phyloP scores from a whole-genome alignment of 306 rosid genomes.

The Vachellia collinsii region DNA sequence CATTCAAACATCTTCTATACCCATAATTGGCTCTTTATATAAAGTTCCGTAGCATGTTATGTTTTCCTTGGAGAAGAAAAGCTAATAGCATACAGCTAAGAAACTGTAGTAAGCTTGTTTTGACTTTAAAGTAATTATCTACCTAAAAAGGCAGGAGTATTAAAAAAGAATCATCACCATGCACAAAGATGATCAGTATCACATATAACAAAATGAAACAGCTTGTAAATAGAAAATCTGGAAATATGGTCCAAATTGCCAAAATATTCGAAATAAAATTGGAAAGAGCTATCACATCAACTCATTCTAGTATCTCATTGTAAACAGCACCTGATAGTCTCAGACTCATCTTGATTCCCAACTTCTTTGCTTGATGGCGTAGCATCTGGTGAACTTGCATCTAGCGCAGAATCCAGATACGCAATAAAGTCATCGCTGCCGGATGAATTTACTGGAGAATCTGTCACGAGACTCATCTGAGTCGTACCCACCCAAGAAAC shows the following conservation, averaged over 20 bases:
- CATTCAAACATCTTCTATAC: not conserved
- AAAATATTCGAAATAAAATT: not conserved
- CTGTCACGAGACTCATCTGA: conserved; percentile 72
- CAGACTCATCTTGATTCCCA: conserved; percentile 39
- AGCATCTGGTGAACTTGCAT: conserved; percentile 48
- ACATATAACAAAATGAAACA: not conserved
- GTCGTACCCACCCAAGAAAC: conserved; percentile 32
- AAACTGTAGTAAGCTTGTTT: not conserved
- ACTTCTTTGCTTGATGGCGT: conserved; percentile 39
- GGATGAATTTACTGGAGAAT: conserved; percentile 74
- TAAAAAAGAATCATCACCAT: not conserved
- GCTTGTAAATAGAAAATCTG: not conserved
- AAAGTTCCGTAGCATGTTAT: not conserved
- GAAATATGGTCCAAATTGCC: not conserved
- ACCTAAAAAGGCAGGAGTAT: not conserved
- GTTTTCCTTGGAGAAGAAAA: not conserved
- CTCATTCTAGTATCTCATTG: conserved; percentile 9
- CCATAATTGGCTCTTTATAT: not conserved
- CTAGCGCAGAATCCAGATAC: conserved; percentile 56
- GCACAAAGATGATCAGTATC: not conserved
- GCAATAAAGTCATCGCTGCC: conserved; percentile 75
- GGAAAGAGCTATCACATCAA: not conserved
- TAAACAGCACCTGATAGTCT: conserved; percentile 51
- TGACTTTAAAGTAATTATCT: not conserved
- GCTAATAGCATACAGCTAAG: not conserved